Evolutionary conservation across 805 yeast genomes (phyloP), one percentile per base, ranked within the genome.

Genomic region (Candida dajiaensis): DNA sequence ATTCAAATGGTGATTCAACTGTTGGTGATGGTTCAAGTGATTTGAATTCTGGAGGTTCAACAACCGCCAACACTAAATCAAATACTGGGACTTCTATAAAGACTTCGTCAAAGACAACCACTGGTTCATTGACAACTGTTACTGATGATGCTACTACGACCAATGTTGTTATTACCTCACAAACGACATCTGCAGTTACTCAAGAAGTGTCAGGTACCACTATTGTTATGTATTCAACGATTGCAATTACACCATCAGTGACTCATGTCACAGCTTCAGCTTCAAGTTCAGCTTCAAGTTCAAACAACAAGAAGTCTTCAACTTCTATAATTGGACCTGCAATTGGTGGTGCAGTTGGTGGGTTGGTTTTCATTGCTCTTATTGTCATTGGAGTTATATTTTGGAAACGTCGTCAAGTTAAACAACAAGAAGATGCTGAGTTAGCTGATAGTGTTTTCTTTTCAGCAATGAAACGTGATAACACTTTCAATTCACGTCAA

Each of bases 271-370:
- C 50, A 6, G 44, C 63, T 4, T 15, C 60, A 6, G 44, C 69
- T 12, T 35, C 66, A 12, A 43, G 65, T 7, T 43, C 63, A 2
- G 15, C 60, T 4, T n/a, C 56, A 1, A 16, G 54, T 3, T 40
- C 57, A 6, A 41, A 46, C 3, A 40, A 38, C 16, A 52, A 47
- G 55, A 49, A 60, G 37, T 48, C 53, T 8, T n/a, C 22, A 6
- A 20, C n/a, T 6, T 19, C 43, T 55, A 52, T 69, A 55, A 64
- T 66, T 50, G 85, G 84, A 3, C 81, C 83, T 20, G 79, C 78
- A 29, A 83, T 79, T 8, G 85, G 85, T 42, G 81, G 81, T 43
- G 83, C 77, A 3, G 77, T 75, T 13, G 85, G 85, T 19, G 80
- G 77, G 21, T 65, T 78, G 13, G 75, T 61, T 15, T 80, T 78